Percentiles rank a stretch among this genome's conserved stretches.
phyloP scores from a whole-genome alignment of 2,329 filamentous ascomycete species.

The Mycocentrospora acerina region DNA sequence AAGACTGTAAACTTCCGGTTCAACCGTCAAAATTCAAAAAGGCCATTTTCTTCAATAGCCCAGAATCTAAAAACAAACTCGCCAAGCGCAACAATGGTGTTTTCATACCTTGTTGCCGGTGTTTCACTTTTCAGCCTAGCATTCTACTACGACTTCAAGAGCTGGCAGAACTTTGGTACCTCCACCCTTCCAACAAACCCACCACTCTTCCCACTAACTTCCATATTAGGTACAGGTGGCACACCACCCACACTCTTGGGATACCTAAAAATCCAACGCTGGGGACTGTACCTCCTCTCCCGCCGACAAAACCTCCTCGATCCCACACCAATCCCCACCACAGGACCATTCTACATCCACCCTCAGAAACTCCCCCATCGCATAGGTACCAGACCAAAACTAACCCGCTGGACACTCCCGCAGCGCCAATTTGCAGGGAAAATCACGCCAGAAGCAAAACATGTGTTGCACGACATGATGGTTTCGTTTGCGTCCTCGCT shows the following conservation, averaged over 20 bases:
- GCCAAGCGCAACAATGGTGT: conserved; percentile 1
- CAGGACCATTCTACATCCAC: conserved; percentile 27
- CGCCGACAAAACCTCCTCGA: conserved; percentile 27
- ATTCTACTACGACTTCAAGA: conserved; percentile 26
- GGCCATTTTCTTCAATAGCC: too few species aligned
- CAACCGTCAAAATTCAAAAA: too few species aligned
- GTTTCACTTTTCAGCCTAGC: conserved; percentile 14
- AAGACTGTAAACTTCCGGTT: too few species aligned
- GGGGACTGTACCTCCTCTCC: conserved; percentile 32
- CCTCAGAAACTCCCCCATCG: conserved; percentile 21
- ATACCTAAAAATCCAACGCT: conserved; percentile 31
- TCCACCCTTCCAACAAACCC: too few species aligned
- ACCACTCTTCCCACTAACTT: background rate
- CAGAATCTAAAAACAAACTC: too few species aligned
- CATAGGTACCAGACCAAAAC: conserved; percentile 17
- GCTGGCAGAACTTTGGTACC: conserved; percentile 24
- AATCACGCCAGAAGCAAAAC: conserved; percentile 22
- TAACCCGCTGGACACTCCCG: conserved; percentile 33
- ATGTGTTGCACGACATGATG: conserved; percentile 24
- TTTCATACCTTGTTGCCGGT: conserved; percentile 12
- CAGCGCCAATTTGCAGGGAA: conserved; percentile 27
- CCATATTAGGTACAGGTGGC: conserved; percentile 32
- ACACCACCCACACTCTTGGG: conserved; percentile 33
- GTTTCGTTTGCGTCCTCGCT: conserved; percentile 17
- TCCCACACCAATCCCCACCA: conserved; percentile 22